Percentiles rank a stretch among this genome's conserved stretches.
These are phyloP conservation scores for Mortierella sp. DNA, from an alignment of 371 early-diverging fungal species.

Conservation along the genomic window DNA sequence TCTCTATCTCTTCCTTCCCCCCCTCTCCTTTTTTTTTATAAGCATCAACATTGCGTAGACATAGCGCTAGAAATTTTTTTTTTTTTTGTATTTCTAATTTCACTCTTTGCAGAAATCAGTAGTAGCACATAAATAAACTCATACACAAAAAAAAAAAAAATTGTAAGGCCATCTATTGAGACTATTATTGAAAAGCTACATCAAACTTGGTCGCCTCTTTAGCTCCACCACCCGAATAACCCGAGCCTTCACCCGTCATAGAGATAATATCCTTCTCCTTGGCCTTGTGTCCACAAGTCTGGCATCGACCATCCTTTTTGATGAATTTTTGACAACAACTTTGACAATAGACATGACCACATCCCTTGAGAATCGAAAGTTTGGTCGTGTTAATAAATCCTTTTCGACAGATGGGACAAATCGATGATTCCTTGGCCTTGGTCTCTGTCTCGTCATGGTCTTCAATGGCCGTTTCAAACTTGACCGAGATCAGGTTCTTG, in stretches of 20 bases:
- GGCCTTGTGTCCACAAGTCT: slow-evolving; percentile 81
- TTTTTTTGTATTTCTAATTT: no score
- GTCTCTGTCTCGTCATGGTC: slow-evolving; percentile 48
- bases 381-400: slow-evolving; percentile 69
- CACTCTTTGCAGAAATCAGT: no score
- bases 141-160: background rate
- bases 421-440: slow-evolving; percentile 52
- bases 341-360: slow-evolving; percentile 92
- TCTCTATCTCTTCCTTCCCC: no score
- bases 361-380: slow-evolving; percentile 72
- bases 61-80: no score
- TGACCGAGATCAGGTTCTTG: slow-evolving; percentile 79
- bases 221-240: slow-evolving; percentile 84
- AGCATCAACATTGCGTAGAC: no score
- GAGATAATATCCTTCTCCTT: slow-evolving; percentile 78
- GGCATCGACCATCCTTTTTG: slow-evolving; percentile 75
- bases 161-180: background rate
- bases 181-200: slow-evolving; percentile 80
- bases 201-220: slow-evolving; percentile 79
- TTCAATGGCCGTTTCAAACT: slow-evolving; percentile 64
- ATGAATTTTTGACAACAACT: slow-evolving; percentile 85
- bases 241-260: slow-evolving; percentile 87
- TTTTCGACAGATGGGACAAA: slow-evolving; percentile 91
- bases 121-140: no score
- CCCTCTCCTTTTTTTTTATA: no score